phyloP scores from a whole-genome alignment of 305 asterid genomes.

The Solanum hybrid region DNA sequence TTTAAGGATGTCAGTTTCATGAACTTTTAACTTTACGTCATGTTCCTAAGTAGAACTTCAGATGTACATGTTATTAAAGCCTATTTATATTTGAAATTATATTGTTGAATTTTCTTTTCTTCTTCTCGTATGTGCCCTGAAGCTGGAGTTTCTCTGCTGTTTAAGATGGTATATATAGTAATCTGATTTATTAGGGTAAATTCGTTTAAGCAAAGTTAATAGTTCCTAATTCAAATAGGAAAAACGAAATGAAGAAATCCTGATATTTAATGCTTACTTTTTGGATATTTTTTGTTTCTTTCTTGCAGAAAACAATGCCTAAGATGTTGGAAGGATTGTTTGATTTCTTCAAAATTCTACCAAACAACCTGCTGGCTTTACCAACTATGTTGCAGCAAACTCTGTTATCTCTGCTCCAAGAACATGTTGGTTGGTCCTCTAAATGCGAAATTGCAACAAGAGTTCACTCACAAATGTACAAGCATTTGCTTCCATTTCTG shows the following conservation, averaged over 20 bases:
- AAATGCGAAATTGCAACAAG: constrained; percentile 29
- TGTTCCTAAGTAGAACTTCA: background rate
- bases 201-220: background rate
- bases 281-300: constrained; percentile 9
- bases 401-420: constrained; percentile 34
- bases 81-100: background rate
- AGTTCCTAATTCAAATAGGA: background rate
- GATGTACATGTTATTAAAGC: background rate
- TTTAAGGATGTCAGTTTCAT: background rate
- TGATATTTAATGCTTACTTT: constrained; percentile 22
- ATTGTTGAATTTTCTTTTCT: background rate
- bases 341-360: constrained; percentile 69
- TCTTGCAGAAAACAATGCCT: constrained; percentile 79
- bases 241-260: background rate
- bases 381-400: constrained; percentile 71
- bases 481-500: constrained; percentile 55
- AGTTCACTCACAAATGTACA: constrained; percentile 57
- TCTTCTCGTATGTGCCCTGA: background rate
- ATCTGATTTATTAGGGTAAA: background rate
- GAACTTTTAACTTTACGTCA: background rate
- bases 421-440: constrained; percentile 51
- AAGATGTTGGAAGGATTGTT: constrained; percentile 55
- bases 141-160: background rate
- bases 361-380: constrained; percentile 48
- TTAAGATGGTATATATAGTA: background rate